Evolutionary conservation across 1,139 yeast genomes (phyloP).

Genomic region (Kluyveromyces marxianus): DNA sequence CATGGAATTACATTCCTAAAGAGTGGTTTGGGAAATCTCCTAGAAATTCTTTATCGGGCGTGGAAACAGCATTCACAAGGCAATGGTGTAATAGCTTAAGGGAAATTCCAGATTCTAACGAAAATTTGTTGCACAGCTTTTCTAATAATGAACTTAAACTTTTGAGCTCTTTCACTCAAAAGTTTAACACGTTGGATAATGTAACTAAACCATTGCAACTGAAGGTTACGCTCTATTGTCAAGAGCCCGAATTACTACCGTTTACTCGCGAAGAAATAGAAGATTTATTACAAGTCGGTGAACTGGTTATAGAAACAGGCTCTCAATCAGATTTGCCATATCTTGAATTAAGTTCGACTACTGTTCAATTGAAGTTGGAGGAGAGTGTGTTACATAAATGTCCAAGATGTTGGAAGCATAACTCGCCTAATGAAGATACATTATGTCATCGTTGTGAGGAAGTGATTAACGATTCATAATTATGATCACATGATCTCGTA

Average conservation of each 20-base stretch:
- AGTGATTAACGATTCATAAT: constrained; percentile 23
- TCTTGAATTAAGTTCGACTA: constrained; percentile 7
- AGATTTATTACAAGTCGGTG: constrained; percentile 65
- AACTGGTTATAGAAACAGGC: constrained; percentile 30
- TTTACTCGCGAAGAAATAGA: constrained; percentile 28
- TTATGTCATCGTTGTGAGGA: constrained; percentile 65
- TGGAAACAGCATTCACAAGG: constrained; percentile 33
- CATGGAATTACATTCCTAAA: constrained; percentile 50
- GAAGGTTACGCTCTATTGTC: constrained; percentile 36
- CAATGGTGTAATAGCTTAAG: constrained; percentile 11
- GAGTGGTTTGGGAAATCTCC: constrained; percentile 10
- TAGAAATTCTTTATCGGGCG: constrained; percentile 2
- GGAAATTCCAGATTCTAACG: constrained; percentile 16
- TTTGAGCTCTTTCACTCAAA: constrained; percentile 20
- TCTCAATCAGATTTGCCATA: constrained; percentile 2
- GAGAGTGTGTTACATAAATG: constrained; percentile 43
- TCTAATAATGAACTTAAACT: constrained; percentile 22
- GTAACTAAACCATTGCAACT: constrained; percentile 65
- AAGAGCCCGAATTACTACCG: constrained; percentile 17
- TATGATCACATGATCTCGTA: constrained; percentile 6
- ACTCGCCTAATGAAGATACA: constrained; percentile 42
- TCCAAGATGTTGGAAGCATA: constrained; percentile 90
- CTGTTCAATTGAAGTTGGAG: constrained; percentile 11
- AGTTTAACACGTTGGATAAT: constrained; percentile 18
- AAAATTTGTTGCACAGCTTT: constrained; percentile 31